These are phyloP conservation scores for Auricularia sp. DNA, from an alignment of 768 basidiomycete genomes.

Conservation along the genomic window DNA sequence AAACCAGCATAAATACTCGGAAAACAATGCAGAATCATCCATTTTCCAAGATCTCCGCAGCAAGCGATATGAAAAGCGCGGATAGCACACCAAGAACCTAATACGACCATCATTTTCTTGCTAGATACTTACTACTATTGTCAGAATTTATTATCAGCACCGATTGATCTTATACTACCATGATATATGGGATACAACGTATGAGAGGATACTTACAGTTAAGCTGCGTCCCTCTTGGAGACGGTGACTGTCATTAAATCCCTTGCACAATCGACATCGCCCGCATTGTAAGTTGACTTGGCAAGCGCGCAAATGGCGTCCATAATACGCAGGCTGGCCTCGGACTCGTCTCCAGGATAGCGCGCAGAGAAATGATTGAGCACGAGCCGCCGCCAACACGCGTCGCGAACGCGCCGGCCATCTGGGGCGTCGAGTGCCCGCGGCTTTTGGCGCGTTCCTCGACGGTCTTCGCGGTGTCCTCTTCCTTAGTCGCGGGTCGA, in stretches of 20 bases:
- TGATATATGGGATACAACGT: no score
- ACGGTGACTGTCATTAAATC: conserved; percentile 54
- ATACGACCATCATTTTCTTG: no score
- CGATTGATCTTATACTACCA: no score
- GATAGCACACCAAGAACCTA: no score
- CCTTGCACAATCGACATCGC: conserved; percentile 55
- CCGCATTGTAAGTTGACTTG: conserved; percentile 33
- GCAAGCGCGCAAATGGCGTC: conserved; percentile 50
- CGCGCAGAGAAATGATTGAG: conserved; percentile 28
- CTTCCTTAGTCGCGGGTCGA: conserved; percentile 10
- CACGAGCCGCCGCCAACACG: conserved; percentile 10
- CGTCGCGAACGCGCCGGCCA: conserved; percentile 19
- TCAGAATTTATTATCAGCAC: no score
- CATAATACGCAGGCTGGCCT: conserved; percentile 47
- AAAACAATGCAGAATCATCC: no score
- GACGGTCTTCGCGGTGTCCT: conserved; percentile 8
- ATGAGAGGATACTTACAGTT: no score
- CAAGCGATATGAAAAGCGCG: no score
- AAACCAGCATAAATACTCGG: no score
- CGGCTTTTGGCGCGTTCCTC: conserved; percentile 12
- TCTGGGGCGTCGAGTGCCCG: conserved; percentile 22
- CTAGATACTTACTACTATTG: no score
- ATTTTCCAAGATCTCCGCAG: no score
- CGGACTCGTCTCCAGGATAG: conserved; percentile 57
- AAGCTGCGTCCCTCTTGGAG: not conserved